A percentile compares a stretch with the other conserved stretches of the same genome.
Evolutionary conservation across 257 asterid species (phyloP).

Genomic region (Nyctanthes arbortristis): DNA sequence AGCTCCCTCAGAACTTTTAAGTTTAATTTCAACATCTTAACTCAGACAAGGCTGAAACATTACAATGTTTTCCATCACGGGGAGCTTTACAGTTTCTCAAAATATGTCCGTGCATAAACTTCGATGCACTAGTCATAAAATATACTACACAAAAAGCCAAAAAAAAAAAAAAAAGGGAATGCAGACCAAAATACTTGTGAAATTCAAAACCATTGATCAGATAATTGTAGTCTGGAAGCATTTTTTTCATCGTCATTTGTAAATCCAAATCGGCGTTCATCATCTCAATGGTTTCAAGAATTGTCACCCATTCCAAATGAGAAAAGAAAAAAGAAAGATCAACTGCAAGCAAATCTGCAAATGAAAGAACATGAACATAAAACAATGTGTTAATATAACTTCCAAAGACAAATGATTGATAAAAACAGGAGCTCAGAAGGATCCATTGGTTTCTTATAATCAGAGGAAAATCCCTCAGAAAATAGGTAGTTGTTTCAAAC

Average conservation of each 20-base stretch:
- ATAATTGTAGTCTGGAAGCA: conserved; percentile 79
- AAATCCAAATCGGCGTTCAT: conserved; percentile 43
- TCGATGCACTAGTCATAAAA: background rate
- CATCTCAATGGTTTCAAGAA: conserved; percentile 47
- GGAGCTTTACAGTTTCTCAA: conserved; percentile 12
- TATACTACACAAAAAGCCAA: background rate
- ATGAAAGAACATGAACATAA: too few relatives aligned
- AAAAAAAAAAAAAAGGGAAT: background rate
- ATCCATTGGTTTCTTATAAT: conserved; percentile 84
- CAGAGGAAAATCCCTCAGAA: conserved; percentile 56
- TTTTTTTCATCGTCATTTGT: conserved; percentile 47
- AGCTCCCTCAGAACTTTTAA: conserved; percentile 35
- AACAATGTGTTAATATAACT: too few relatives aligned
- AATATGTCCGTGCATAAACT: too few relatives aligned
- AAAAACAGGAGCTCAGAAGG: conserved; percentile 75
- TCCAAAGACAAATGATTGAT: background rate
- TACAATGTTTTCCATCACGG: conserved; percentile 10
- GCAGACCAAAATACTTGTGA: background rate
- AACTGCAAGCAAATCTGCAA: too few relatives aligned
- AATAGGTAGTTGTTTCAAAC: conserved; percentile 71
- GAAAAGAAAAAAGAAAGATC: conserved; percentile 1
- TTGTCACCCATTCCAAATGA: background rate
- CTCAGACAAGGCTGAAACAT: conserved; percentile 48
- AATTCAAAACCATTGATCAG: conserved; percentile 53
- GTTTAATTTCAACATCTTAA: conserved; percentile 17